phyloP scores from a whole-genome alignment of 192 early-diverging fungal genomes.

The Chytriomyces confervae region DNA sequence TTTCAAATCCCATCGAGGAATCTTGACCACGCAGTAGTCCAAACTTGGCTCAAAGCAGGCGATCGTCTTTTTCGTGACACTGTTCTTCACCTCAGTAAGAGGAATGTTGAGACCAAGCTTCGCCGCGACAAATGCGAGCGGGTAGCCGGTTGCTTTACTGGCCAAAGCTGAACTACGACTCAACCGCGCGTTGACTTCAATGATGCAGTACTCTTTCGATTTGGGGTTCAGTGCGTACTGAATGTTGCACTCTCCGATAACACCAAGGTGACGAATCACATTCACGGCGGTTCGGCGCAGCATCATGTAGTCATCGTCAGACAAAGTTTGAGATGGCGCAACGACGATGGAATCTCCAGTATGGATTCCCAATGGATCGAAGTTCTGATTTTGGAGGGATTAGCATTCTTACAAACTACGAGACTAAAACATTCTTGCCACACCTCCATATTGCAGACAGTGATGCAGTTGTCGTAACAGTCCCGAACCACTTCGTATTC shows the following conservation, averaged over 20 bases:
- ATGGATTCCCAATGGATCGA: constrained; percentile 98
- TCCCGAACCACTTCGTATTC: constrained; percentile 99
- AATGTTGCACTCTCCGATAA: constrained; percentile 99
- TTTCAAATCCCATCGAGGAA: constrained; percentile 81
- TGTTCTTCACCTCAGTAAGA: constrained; percentile 92
- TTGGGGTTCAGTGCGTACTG: constrained; percentile 97
- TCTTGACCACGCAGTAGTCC: constrained; percentile 79
- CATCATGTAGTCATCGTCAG: constrained; percentile 99
- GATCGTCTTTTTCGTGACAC: constrained; percentile 92
- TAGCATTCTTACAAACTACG: constrained; percentile 15
- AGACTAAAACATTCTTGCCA: constrained; percentile 12
- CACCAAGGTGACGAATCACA: constrained; percentile 95
- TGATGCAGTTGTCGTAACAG: constrained; percentile 94
- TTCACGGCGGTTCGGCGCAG: constrained; percentile 94
- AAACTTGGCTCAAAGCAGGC: constrained; percentile 97
- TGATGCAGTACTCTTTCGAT: constrained; percentile 95
- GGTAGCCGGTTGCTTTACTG: constrained; percentile 98
- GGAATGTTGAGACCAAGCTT: constrained; percentile 94
- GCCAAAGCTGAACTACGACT: constrained; percentile 92
- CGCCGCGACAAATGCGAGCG: constrained; percentile 96
- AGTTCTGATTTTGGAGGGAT: constrained; percentile 64
- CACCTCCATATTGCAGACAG: constrained; percentile 98
- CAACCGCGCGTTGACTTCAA: constrained; percentile 98
- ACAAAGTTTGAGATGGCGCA: constrained; percentile 95
- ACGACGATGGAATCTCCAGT: constrained; percentile 99